phyloP scores from a whole-genome alignment of 2,329 filamentous ascomycete genomes.

The Neocucurbitaria cava region DNA sequence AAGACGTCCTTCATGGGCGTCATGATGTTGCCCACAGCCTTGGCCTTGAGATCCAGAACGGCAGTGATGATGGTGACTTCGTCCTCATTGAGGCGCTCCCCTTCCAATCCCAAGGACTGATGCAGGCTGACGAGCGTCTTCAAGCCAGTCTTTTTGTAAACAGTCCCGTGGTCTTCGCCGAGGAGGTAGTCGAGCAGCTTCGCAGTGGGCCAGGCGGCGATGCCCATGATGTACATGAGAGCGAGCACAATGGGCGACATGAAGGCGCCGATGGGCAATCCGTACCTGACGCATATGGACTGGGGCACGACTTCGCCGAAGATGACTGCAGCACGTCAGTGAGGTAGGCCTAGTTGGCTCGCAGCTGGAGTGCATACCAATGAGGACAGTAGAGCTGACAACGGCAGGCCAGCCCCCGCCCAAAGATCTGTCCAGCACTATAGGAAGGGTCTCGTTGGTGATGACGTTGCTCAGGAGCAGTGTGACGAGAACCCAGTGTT shows the following conservation, averaged over 20 bases:
- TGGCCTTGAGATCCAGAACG: slow-evolving; percentile 94
- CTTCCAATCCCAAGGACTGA: slow-evolving; percentile 83
- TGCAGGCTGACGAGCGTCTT: slow-evolving; percentile 97
- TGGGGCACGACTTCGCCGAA: slow-evolving; percentile 97
- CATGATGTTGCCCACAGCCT: slow-evolving; percentile 95
- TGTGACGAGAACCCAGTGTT: slow-evolving; percentile 98
- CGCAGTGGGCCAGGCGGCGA: slow-evolving; percentile 91
- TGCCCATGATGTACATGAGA: slow-evolving; percentile 91
- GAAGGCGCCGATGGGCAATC: slow-evolving; percentile 91
- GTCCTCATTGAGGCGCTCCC: slow-evolving; percentile 90
- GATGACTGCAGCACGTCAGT: slow-evolving; percentile 70
- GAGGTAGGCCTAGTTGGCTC: neutral
- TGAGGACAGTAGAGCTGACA: slow-evolving; percentile 88
- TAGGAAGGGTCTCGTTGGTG: slow-evolving; percentile 90
- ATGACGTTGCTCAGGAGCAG: slow-evolving; percentile 95
- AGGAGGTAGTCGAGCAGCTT: slow-evolving; percentile 93
- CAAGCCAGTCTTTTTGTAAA: slow-evolving; percentile 97
- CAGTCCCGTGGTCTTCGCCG: slow-evolving; percentile 92
- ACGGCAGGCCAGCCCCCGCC: slow-evolving; percentile 95
- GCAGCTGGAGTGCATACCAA: slow-evolving; percentile 67
- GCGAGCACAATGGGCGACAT: slow-evolving; percentile 86
- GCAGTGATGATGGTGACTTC: slow-evolving; percentile 99
- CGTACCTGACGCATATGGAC: slow-evolving; percentile 94
- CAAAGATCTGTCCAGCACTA: slow-evolving; percentile 90
- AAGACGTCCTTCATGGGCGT: slow-evolving; percentile 98